A percentile compares a stretch with the other conserved stretches of the same genome.
Conservation (phyloP, 176 grass and related monocot species). For the Tillandsia leiboldiana region DNA sequence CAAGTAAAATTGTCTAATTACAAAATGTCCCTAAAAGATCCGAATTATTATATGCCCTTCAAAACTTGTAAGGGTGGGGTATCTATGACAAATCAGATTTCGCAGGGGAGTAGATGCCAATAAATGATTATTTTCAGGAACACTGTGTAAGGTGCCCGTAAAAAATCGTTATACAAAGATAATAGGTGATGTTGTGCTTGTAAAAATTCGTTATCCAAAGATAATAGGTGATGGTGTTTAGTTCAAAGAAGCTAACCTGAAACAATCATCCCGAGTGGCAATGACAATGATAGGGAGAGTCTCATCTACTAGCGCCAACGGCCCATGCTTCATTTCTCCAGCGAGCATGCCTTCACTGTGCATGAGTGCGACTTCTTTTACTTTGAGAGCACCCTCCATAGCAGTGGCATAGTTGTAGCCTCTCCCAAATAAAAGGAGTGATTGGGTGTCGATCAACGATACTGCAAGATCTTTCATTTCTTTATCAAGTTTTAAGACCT, state of each 20-base stretch:
- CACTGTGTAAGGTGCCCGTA: too few relatives aligned
- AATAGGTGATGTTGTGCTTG: neutral
- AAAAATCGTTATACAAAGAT: neutral
- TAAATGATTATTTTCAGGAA: too few relatives aligned
- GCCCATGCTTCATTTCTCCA: conserved; percentile 96
- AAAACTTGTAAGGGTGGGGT: too few relatives aligned
- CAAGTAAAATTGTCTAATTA: too few relatives aligned
- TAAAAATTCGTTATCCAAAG: neutral
- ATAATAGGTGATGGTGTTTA: conserved; percentile 6
- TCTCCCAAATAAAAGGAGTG: conserved; percentile 83
- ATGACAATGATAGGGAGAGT: conserved; percentile 83
- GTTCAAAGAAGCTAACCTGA: conserved; percentile 35
- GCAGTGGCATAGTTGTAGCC: conserved; percentile 91
- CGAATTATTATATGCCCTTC: too few relatives aligned
- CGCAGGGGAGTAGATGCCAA: too few relatives aligned
- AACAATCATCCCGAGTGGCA: conserved; percentile 63
- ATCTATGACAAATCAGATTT: too few relatives aligned
- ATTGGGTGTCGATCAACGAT: conserved; percentile 56
- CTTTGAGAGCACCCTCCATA: conserved; percentile 83
- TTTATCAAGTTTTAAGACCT: conserved; percentile 77
- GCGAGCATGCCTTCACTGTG: conserved; percentile 94
- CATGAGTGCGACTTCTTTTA: conserved; percentile 90
- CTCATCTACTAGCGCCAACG: conserved; percentile 85
- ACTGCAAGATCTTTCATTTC: conserved; percentile 89
- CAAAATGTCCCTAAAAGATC: too few relatives aligned